These are phyloP conservation scores for Xylogone sp. DNA, from an alignment of 2,329 filamentous ascomycete genomes.

Conservation along the genomic window DNA sequence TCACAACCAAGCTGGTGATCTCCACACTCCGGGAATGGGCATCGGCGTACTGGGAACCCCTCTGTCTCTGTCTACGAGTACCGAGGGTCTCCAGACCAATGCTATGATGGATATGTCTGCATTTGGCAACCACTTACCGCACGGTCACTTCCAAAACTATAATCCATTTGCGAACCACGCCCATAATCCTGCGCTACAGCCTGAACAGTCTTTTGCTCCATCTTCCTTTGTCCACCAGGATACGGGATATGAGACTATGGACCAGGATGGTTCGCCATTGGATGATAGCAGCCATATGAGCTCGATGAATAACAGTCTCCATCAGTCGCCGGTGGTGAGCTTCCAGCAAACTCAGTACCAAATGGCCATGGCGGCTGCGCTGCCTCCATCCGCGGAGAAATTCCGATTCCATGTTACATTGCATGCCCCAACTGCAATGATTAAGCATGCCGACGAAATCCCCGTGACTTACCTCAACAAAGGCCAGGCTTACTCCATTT, in stretches of 20 bases:
- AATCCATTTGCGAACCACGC: constrained; percentile 62
- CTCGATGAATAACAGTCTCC: constrained; percentile 57
- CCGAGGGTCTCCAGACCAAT: constrained; percentile 58
- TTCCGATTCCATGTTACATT: constrained; percentile 89
- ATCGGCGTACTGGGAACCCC: constrained; percentile 63
- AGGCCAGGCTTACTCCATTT: constrained; percentile 87
- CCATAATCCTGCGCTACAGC: constrained; percentile 31
- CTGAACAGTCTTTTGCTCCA: constrained; percentile 60
- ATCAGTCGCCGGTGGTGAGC: constrained; percentile 55
- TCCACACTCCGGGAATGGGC: constrained; percentile 81
- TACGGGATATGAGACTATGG: constrained; percentile 74
- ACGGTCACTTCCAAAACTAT: constrained; percentile 62
- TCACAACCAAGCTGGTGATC: constrained; percentile 77
- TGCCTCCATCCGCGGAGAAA: constrained; percentile 58
- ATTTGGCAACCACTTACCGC: constrained; percentile 53
- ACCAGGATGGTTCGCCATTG: constrained; percentile 68
- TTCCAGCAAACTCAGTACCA: constrained; percentile 50
- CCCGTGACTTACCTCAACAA: constrained; percentile 98
- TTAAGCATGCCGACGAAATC: constrained; percentile 83
- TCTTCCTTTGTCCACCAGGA: constrained; percentile 79
- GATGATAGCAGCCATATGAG: constrained; percentile 52
- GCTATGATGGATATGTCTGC: constrained; percentile 61
- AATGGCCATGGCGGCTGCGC: constrained; percentile 39
- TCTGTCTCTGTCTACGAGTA: constrained; percentile 70
- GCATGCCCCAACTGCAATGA: constrained; percentile 95